A percentile compares a stretch with the other conserved stretches of the same genome.
phyloP scores from a whole-genome alignment of 805 yeast species.

The Myxozyma kluyveri region DNA sequence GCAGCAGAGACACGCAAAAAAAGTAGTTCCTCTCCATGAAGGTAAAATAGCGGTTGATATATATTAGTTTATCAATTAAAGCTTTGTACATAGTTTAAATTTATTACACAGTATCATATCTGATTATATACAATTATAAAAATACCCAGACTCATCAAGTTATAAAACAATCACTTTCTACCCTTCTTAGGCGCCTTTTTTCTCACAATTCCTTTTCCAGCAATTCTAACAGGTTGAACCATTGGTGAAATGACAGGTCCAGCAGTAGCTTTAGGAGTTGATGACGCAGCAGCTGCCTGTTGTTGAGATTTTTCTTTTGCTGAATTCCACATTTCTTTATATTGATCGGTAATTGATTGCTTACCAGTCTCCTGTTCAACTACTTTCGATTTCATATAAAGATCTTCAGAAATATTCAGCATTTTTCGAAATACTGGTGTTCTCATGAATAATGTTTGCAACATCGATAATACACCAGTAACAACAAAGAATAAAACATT shows the following conservation, averaged over 20 bases:
- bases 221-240: neutral
- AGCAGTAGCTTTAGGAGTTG: neutral
- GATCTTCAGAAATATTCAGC: conserved; percentile 15
- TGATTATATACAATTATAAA: no score
- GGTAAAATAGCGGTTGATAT: no score
- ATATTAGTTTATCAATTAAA: no score
- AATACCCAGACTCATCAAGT: no score
- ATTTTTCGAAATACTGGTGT: conserved; percentile 7
- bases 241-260: neutral
- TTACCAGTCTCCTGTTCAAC: conserved; percentile 2
- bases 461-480: conserved; percentile 18
- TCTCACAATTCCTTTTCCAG: neutral
- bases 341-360: conserved; percentile 12
- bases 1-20: no score
- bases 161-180: no score
- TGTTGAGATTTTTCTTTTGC: conserved; percentile 6
- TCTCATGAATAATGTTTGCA: conserved; percentile 14
- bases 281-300: neutral
- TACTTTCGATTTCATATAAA: conserved; percentile 3
- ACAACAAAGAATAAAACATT: conserved; percentile 24
- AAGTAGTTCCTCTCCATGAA: no score
- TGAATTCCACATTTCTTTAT: conserved; percentile 16
- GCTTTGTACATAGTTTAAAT: no score
- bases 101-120: no score
- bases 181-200: no score